These are phyloP conservation scores for Nannochloris sp. DNA, from an alignment of 139 green algal species.

Conservation along the genomic window DNA sequence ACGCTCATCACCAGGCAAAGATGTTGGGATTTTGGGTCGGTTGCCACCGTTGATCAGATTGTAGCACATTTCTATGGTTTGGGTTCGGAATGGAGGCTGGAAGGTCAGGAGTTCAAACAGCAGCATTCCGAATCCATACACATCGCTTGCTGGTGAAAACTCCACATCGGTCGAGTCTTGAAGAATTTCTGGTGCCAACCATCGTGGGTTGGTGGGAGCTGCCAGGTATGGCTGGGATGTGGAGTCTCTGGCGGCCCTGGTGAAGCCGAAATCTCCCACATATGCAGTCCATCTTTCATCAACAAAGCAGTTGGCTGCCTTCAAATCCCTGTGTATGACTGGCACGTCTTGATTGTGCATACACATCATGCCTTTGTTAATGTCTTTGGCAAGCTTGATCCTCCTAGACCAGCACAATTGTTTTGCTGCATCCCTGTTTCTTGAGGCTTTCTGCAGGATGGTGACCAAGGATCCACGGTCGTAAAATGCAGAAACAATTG, in stretches of 20 bases:
- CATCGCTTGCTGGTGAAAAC: conserved; percentile 4
- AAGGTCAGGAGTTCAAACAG: conserved; percentile 9
- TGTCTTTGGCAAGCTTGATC: conserved; percentile 1
- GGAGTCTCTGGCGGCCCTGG: not conserved
- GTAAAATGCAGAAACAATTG: conserved; percentile 7
- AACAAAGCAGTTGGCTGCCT: conserved; percentile 9
- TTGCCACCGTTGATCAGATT: conserved; percentile 1
- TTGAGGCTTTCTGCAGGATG: not conserved
- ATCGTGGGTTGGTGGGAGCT: conserved; percentile 4
- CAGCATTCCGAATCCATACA: conserved; percentile 16
- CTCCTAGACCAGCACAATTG: conserved; percentile 2
- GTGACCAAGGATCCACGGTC: not conserved
- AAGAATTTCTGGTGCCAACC: conserved; percentile 11
- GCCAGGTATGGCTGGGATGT: not conserved
- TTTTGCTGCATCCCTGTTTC: not conserved
- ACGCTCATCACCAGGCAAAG: not conserved
- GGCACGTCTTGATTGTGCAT: conserved; percentile 1
- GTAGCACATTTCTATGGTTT: not conserved
- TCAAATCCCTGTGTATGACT: conserved; percentile 12
- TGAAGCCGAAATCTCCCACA: conserved; percentile 12
- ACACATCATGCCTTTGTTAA: conserved; percentile 1
- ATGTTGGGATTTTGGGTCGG: not conserved
- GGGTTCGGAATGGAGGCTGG: not conserved
- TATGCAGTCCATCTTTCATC: not conserved
- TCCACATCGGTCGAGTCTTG: not conserved